These are phyloP conservation scores for Boletus reticuloceps DNA, from an alignment of 768 basidiomycete species.

Conservation along the genomic window DNA sequence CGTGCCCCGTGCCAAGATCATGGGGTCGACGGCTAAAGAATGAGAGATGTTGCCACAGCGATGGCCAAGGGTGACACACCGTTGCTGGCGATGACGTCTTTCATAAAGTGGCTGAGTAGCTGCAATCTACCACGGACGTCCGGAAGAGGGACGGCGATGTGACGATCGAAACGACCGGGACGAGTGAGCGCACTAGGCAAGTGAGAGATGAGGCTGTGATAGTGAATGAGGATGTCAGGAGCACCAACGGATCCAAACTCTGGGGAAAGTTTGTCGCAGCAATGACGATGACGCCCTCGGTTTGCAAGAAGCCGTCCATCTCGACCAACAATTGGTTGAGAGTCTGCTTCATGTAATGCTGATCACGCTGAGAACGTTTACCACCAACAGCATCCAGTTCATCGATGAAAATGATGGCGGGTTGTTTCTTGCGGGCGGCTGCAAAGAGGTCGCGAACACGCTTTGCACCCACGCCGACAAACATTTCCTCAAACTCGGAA, in stretches of 20 bases:
- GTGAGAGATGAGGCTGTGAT: slow-evolving; percentile 10
- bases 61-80: slow-evolving; percentile 36
- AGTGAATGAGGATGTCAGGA: neutral
- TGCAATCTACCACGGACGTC: slow-evolving; percentile 93
- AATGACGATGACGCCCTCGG: slow-evolving; percentile 92
- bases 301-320: slow-evolving; percentile 94
- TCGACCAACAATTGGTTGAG: slow-evolving; percentile 96
- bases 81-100: slow-evolving; percentile 61
- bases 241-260: slow-evolving; percentile 79
- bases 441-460: slow-evolving; percentile 94
- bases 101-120: slow-evolving; percentile 91
- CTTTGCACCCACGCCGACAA: slow-evolving; percentile 93
- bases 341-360: slow-evolving; percentile 91
- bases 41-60: neutral
- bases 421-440: slow-evolving; percentile 89
- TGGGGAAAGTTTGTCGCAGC: slow-evolving; percentile 98
- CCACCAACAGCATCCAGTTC: slow-evolving; percentile 93
- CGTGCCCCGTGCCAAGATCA: slow-evolving; percentile 88
- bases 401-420: slow-evolving; percentile 98
- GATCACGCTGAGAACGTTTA: slow-evolving; percentile 78
- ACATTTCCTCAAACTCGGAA: slow-evolving; percentile 98
- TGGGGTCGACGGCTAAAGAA: slow-evolving; percentile 71
- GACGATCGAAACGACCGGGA: slow-evolving; percentile 94
- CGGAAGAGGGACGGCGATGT: slow-evolving; percentile 90
- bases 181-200: slow-evolving; percentile 79